These are phyloP conservation scores for Hanseniaspora guilliermondii DNA, from an alignment of 805 yeast species.

Conservation along the genomic window DNA sequence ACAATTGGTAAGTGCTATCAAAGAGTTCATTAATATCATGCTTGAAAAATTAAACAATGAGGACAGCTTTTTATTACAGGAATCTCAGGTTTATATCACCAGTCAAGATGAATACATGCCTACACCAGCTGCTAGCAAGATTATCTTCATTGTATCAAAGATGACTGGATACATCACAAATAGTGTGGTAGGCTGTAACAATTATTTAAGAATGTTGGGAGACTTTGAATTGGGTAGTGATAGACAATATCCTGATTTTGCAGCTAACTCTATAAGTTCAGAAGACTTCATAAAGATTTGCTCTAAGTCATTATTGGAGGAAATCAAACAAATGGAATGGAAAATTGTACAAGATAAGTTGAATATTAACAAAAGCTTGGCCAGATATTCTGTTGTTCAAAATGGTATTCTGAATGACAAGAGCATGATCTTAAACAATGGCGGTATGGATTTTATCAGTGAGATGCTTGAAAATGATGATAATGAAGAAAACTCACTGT, in stretches of 20 bases:
- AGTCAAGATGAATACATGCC: constrained; percentile 8
- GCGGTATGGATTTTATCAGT: constrained; percentile 18
- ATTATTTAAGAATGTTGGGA: constrained; percentile 45
- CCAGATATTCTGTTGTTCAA: constrained; percentile 13
- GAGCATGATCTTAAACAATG: constrained; percentile 9
- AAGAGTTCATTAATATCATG: constrained; percentile 46
- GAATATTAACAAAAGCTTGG: constrained; percentile 18
- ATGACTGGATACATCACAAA: constrained; percentile 44
- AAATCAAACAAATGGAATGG: constrained; percentile 26
- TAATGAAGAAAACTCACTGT: constrained; percentile 24
- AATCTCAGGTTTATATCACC: constrained; percentile 35
- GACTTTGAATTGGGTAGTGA: constrained; percentile 49
- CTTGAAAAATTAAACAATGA: constrained; percentile 29
- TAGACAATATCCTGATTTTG: constrained; percentile 56
- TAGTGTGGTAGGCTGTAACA: constrained; percentile 40
- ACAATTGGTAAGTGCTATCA: constrained; percentile 52
- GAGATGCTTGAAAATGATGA: constrained; percentile 15
- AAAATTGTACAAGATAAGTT: constrained; percentile 15
- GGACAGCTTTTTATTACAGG: constrained; percentile 10
- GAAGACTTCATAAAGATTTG: constrained; percentile 49
- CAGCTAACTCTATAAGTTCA: constrained; percentile 44
- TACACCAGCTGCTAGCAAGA: constrained; percentile 54
- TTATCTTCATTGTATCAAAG: constrained; percentile 47
- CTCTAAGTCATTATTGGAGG: constrained; percentile 45
- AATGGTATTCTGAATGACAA: constrained; percentile 7